phyloP scores from a whole-genome alignment of 139 green algal genomes.

The Chlamydomonas applanata region DNA sequence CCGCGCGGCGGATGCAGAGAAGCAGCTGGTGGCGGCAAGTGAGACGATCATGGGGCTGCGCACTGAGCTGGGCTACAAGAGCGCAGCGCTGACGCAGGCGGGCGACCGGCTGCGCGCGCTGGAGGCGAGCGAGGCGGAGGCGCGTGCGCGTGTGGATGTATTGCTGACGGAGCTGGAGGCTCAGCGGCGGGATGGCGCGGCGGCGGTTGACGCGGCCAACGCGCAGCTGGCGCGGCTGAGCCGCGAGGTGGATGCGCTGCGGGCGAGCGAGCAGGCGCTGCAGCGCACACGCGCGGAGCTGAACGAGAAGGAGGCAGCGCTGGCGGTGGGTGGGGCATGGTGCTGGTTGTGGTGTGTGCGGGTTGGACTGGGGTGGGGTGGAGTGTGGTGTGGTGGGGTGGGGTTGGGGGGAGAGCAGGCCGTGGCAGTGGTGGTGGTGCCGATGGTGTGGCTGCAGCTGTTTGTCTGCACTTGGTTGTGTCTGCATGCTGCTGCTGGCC shows the following conservation, averaged over 20 bases:
- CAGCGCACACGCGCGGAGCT: constrained; percentile 2
- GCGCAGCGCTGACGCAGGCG: not conserved
- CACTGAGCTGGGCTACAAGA: constrained; percentile 1
- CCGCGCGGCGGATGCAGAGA: not conserved
- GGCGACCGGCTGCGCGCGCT: constrained; percentile 1
- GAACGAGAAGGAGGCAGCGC: not conserved
- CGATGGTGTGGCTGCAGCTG: no score
- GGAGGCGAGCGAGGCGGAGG: not conserved
- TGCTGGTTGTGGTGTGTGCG: no score
- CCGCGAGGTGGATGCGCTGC: constrained; percentile 7
- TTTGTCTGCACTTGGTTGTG: no score
- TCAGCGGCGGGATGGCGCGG: not conserved
- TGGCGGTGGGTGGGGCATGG: not conserved
- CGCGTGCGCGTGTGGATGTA: not conserved
- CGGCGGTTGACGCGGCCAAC: not conserved
- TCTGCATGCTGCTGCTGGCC: no score
- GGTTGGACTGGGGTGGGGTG: no score
- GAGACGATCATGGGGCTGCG: not conserved
- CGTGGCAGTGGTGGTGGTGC: no score
- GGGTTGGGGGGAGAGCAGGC: no score
- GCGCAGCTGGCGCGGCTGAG: not conserved
- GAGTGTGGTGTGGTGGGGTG: no score
- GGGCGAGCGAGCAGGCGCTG: constrained; percentile 5
- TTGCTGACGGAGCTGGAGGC: not conserved
- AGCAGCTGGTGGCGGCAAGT: constrained; percentile 1